phyloP scores from a whole-genome alignment of 2,329 filamentous ascomycete genomes.

The Fusarium torreyae region DNA sequence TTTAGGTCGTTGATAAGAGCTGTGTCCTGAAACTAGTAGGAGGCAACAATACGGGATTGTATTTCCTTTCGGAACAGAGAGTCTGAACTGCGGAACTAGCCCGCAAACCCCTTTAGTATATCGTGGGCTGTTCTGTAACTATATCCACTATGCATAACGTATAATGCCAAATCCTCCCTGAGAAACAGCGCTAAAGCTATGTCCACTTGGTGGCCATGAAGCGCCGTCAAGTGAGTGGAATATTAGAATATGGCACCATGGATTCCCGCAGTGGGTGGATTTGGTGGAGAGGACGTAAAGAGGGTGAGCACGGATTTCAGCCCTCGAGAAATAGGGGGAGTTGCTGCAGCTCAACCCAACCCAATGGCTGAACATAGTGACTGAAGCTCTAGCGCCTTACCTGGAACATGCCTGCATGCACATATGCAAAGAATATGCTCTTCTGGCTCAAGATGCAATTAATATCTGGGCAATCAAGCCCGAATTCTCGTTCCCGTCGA shows the following conservation, averaged over 20 bases:
- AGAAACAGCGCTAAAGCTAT: slow-evolving; percentile 34
- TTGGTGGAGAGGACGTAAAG: slow-evolving; percentile 32
- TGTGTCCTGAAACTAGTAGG: background rate
- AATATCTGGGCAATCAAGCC: slow-evolving; percentile 1
- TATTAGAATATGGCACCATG: slow-evolving; percentile 27
- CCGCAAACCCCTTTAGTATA: background rate
- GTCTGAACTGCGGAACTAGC: slow-evolving; percentile 4
- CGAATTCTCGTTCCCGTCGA: slow-evolving; percentile 16
- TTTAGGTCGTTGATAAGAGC: slow-evolving; percentile 1
- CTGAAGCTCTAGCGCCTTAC: slow-evolving; percentile 1
- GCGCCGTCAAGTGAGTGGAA: slow-evolving; percentile 25
- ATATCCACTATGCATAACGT: slow-evolving; percentile 3
- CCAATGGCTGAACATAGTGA: background rate
- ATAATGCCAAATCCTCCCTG: slow-evolving; percentile 17
- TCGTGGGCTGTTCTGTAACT: background rate
- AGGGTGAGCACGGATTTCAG: slow-evolving; percentile 38
- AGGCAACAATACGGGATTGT: background rate
- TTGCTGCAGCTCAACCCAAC: background rate
- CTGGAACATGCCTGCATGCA: background rate
- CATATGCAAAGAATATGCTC: background rate
- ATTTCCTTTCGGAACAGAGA: slow-evolving; percentile 1
- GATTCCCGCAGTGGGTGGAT: slow-evolving; percentile 33
- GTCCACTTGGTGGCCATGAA: slow-evolving; percentile 44
- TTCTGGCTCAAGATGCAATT: background rate
- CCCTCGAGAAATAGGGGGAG: slow-evolving; percentile 32